These are phyloP conservation scores for Candolleomyces efflorescens DNA, from an alignment of 768 basidiomycete species.

Conservation along the genomic window DNA sequence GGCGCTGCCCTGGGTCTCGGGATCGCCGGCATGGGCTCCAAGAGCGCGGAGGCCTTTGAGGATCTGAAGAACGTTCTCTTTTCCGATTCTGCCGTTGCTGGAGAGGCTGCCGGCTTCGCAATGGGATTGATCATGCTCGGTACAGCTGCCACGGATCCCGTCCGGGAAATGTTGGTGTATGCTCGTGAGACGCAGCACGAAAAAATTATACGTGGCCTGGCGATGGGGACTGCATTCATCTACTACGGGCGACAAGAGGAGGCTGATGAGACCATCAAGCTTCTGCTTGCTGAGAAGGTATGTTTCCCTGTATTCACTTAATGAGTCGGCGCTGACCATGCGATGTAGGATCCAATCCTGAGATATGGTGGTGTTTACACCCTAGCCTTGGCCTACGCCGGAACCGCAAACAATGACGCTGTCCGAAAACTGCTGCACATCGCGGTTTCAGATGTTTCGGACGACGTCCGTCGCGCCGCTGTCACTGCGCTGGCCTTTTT, in stretches of 20 bases:
- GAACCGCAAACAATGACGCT: constrained; percentile 91
- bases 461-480: constrained; percentile 95
- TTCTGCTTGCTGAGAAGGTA: constrained; percentile 84
- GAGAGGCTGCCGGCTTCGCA: constrained; percentile 93
- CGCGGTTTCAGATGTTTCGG: constrained; percentile 96
- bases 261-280: constrained; percentile 79
- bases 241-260: constrained; percentile 92
- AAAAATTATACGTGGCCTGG: constrained; percentile 96
- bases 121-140: constrained; percentile 99
- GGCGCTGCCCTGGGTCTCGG: constrained; percentile 97
- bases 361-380: constrained; percentile 98
- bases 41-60: constrained; percentile 86
- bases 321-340: constrained; percentile 7
- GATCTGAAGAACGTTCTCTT: constrained; percentile 86
- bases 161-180: constrained; percentile 94
- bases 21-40: constrained; percentile 91
- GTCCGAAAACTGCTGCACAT: constrained; percentile 90
- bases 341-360: constrained; percentile 82
- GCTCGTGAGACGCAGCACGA: constrained; percentile 98
- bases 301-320: background rate
- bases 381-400: constrained; percentile 92
- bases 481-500: constrained; percentile 95
- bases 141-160: constrained; percentile 72
- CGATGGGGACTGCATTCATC: constrained; percentile 88
- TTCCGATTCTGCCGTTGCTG: constrained; percentile 92